phyloP scores from a whole-genome alignment of 2,329 filamentous ascomycete species.

The Zalaria sp. region DNA sequence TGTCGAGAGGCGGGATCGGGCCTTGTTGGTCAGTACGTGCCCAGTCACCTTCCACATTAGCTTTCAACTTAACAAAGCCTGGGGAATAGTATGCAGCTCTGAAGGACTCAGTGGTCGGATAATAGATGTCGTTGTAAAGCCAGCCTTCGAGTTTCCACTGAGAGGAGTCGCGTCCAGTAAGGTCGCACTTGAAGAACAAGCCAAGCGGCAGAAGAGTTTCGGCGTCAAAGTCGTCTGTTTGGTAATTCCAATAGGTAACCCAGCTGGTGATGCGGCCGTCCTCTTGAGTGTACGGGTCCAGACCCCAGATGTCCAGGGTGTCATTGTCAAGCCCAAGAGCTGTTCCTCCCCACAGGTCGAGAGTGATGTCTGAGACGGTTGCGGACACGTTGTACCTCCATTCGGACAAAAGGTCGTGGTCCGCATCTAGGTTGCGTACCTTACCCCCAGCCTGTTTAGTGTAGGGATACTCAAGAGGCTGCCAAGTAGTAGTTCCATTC shows the following conservation, averaged over 20 bases:
- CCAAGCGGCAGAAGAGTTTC: slow-evolving; percentile 31
- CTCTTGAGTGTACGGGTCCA: slow-evolving; percentile 31
- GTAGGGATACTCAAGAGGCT: slow-evolving; percentile 28
- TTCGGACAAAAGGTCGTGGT: slow-evolving; percentile 13
- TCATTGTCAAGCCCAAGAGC: slow-evolving; percentile 26
- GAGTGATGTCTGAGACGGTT: slow-evolving; percentile 24
- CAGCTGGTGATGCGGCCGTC: slow-evolving; percentile 30
- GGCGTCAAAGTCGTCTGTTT: slow-evolving; percentile 26
- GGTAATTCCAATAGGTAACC: slow-evolving; percentile 30
- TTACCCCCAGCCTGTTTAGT: slow-evolving; percentile 25
- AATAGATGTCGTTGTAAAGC: slow-evolving; percentile 42
- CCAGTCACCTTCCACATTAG: slow-evolving; percentile 36
- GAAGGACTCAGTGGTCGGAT: slow-evolving; percentile 32
- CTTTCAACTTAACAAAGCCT: slow-evolving; percentile 32
- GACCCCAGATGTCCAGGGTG: slow-evolving; percentile 24
- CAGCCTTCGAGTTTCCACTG: slow-evolving; percentile 39
- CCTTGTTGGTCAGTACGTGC: slow-evolving; percentile 28
- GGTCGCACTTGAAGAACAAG: slow-evolving; percentile 27
- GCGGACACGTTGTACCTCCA: slow-evolving; percentile 23
- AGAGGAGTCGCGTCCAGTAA: slow-evolving; percentile 36
- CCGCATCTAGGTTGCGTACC: slow-evolving; percentile 27
- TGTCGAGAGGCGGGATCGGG: slow-evolving; percentile 28
- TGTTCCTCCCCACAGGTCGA: slow-evolving; percentile 29
- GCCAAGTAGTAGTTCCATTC: slow-evolving; percentile 23
- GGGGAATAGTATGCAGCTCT: slow-evolving; percentile 27